A percentile compares a stretch with the other conserved stretches of the same genome.
These are phyloP conservation scores for Penicillium steckii DNA, from an alignment of 495 filamentous ascomycete species.

Conservation along the genomic window DNA sequence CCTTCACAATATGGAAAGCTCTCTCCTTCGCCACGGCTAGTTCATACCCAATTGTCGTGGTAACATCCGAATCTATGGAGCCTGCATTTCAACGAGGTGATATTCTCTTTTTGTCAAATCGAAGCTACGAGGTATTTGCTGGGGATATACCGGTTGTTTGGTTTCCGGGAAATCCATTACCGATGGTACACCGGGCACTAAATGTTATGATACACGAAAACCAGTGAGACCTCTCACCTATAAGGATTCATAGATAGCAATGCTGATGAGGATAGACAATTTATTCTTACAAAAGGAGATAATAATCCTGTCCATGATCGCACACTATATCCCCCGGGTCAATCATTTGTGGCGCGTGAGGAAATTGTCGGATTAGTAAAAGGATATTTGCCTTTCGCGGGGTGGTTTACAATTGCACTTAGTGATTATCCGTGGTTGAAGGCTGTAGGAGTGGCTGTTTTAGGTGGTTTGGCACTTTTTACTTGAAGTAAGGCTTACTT, in stretches of 20 bases:
- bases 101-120: constrained; percentile 30
- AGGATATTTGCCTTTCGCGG: constrained; percentile 21
- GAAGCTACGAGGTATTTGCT: constrained; percentile 6
- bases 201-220: constrained; percentile 5
- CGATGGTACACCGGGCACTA: constrained; percentile 36
- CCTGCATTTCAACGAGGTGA: constrained; percentile 37
- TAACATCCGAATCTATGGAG: constrained; percentile 24
- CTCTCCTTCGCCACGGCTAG: background rate
- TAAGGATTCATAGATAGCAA: no score
- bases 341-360: constrained; percentile 11
- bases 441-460: no score
- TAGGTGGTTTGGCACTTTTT: no score
- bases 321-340: constrained; percentile 20
- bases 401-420: constrained; percentile 2
- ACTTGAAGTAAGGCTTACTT: no score
- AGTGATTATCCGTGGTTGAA: no score
- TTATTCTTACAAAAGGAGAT: constrained; percentile 28
- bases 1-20: constrained; percentile 8
- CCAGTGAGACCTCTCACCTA: background rate
- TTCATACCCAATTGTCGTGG: constrained; percentile 8
- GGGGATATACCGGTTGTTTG: constrained; percentile 37
- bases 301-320: constrained; percentile 26
- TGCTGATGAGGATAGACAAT: constrained; percentile 12
- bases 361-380: constrained; percentile 25
- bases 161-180: constrained; percentile 25